Conservation (phyloP, 2,329 filamentous ascomycete species). For the Aspergillus sp. region DNA sequence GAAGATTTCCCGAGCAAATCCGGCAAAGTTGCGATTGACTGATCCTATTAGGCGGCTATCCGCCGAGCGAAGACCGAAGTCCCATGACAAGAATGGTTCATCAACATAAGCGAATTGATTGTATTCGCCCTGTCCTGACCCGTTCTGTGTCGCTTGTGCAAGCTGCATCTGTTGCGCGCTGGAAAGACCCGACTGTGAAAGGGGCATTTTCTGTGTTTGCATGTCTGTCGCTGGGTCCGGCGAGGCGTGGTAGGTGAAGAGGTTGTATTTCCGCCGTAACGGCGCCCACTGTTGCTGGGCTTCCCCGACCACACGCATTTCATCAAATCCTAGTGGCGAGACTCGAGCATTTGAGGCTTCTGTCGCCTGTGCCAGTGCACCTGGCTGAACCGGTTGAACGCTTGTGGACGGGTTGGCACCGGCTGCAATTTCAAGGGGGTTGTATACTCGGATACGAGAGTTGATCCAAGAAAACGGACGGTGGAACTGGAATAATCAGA, state of each 20-base stretch:
- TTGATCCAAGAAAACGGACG: conserved; percentile 65
- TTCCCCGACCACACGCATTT: conserved; percentile 65
- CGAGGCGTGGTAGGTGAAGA: conserved; percentile 58
- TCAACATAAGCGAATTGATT: conserved; percentile 63
- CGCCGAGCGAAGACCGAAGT: conserved; percentile 58
- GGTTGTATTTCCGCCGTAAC: conserved; percentile 62
- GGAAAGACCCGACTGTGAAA: conserved; percentile 50
- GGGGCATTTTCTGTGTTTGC: conserved; percentile 41
- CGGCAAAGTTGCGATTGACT: conserved; percentile 63
- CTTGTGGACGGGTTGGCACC: conserved; percentile 40
- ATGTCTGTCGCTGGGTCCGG: conserved; percentile 35
- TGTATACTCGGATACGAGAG: conserved; percentile 57
- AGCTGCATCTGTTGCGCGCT: conserved; percentile 48
- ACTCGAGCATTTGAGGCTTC: conserved; percentile 51
- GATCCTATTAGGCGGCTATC: conserved; percentile 55
- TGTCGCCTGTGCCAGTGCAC: conserved; percentile 39
- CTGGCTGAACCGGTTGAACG: conserved; percentile 45
- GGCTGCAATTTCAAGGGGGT: conserved; percentile 44
- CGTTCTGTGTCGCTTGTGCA: conserved; percentile 18
- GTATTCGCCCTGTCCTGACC: conserved; percentile 46
- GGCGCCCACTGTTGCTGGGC: conserved; percentile 65
- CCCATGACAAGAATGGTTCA: conserved; percentile 64
- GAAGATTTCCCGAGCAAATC: conserved; percentile 64
- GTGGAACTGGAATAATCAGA: conserved; percentile 49
- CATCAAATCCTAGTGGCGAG: conserved; percentile 52